phyloP scores from a whole-genome alignment of 2,329 filamentous ascomycete genomes.

The Penicillium sp. region DNA sequence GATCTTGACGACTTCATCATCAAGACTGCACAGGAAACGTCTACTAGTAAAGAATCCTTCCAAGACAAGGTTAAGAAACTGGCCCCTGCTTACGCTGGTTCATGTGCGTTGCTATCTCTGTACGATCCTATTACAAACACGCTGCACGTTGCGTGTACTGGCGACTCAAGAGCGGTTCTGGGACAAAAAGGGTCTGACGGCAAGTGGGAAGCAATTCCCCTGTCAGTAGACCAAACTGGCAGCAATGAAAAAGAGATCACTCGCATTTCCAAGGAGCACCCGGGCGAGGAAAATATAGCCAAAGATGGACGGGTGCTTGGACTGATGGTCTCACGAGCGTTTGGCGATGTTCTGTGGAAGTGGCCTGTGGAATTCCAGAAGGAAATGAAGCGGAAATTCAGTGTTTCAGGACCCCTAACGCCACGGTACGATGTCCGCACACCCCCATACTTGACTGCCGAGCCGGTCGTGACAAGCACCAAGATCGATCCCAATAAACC shows the following conservation, averaged over 20 bases:
- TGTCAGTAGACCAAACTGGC: conserved; percentile 66
- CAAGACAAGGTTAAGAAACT: conserved; percentile 24
- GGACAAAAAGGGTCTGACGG: conserved; percentile 43
- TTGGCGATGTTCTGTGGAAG: conserved; percentile 69
- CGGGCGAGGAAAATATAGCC: conserved; percentile 59
- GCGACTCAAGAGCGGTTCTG: conserved; percentile 66
- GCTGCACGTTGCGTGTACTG: conserved; percentile 63
- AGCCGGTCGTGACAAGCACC: conserved; percentile 62
- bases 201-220: conserved; percentile 52
- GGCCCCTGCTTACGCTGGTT: conserved; percentile 49
- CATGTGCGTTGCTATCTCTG: conserved; percentile 62
- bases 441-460: conserved; percentile 67
- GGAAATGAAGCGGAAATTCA: conserved; percentile 30
- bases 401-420: conserved; percentile 45
- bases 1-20: conserved; percentile 28
- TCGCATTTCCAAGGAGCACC: conserved; percentile 58
- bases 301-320: conserved; percentile 61
- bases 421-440: conserved; percentile 42
- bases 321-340: conserved; percentile 61
- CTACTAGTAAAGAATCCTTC: conserved; percentile 18
- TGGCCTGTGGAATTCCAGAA: conserved; percentile 55
- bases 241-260: conserved; percentile 59
- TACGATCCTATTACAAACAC: conserved; percentile 56
- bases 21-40: conserved; percentile 17
- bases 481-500: conserved; percentile 47